phyloP scores from a whole-genome alignment of 169 alveolate genomes.

The Babesia caballi region DNA sequence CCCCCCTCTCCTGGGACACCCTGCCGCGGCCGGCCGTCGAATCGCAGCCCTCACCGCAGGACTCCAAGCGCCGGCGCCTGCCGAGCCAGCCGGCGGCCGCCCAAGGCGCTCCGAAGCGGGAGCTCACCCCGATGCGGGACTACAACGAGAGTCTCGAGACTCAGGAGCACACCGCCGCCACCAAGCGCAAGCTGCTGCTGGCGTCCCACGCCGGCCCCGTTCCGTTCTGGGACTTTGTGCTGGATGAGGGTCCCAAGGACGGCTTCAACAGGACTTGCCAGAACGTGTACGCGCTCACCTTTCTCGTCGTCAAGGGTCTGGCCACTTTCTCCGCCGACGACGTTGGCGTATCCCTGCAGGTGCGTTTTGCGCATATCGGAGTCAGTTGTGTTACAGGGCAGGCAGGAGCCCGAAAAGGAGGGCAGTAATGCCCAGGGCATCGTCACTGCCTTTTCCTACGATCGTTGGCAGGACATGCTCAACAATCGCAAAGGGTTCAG shows the following conservation, averaged over 20 bases:
- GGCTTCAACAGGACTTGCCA: conserved; percentile 75
- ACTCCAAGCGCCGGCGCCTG: conserved; percentile 25
- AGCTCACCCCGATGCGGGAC: conserved; percentile 36
- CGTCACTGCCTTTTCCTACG: conserved; percentile 59
- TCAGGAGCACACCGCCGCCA: conserved; percentile 22
- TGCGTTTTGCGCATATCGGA: not conserved
- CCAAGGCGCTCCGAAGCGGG: conserved; percentile 10
- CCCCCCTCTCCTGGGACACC: conserved; percentile 57
- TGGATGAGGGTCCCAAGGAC: conserved; percentile 66
- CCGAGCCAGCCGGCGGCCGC: not conserved
- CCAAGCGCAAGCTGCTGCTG: not conserved
- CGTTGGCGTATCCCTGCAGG: conserved; percentile 20
- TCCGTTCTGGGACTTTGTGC: conserved; percentile 66
- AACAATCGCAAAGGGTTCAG: conserved; percentile 1
- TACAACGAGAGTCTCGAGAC: conserved; percentile 45
- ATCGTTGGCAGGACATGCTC: conserved; percentile 32
- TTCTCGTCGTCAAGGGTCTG: conserved; percentile 68
- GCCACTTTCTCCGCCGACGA: conserved; percentile 49
- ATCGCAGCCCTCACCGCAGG: not conserved
- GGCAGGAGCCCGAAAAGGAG: not conserved
- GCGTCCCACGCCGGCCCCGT: conserved; percentile 30
- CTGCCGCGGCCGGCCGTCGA: conserved; percentile 32
- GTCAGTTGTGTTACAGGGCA: conserved; percentile 3
- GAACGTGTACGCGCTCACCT: conserved; percentile 66
- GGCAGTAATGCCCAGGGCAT: conserved; percentile 47